These are phyloP conservation scores for Candida patagonica DNA, from an alignment of 805 yeast species.

Conservation along the genomic window DNA sequence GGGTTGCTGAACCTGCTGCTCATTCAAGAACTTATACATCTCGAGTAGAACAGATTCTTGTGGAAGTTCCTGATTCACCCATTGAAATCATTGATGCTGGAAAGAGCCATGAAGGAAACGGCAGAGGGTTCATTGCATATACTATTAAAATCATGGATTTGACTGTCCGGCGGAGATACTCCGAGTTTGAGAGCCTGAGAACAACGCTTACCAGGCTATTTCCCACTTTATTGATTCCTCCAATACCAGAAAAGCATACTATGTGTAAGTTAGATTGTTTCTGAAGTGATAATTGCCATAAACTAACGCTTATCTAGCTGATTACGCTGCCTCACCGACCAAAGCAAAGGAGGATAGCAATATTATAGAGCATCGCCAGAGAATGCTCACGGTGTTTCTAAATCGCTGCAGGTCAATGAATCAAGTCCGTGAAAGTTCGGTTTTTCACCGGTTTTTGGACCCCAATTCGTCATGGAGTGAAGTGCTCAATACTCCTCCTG, in stretches of 20 bases:
- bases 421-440: constrained; percentile 46
- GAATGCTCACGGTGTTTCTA: constrained; percentile 68
- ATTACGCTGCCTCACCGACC: constrained; percentile 37
- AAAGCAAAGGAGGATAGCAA: constrained; percentile 35
- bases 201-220: constrained; percentile 59
- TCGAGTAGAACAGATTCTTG: constrained; percentile 27
- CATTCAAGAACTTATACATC: constrained; percentile 18
- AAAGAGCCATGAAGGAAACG: constrained; percentile 71
- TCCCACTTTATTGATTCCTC: constrained; percentile 82
- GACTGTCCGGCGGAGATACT: constrained; percentile 72
- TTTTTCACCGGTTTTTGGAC: constrained; percentile 71
- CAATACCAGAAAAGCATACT: constrained; percentile 83
- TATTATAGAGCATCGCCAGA: constrained; percentile 55
- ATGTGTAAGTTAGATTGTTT: constrained; percentile 24
- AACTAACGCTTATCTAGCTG: constrained; percentile 21
- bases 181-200: constrained; percentile 83
- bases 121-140: constrained; percentile 72
- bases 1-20: neutral
- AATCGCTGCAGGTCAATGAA: constrained; percentile 59
- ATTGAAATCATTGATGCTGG: constrained; percentile 69
- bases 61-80: constrained; percentile 23
- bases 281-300: neutral
- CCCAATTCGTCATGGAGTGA: constrained; percentile 83
- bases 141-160: constrained; percentile 59
- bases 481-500: constrained; percentile 49